phyloP scores from a whole-genome alignment of 2,329 filamentous ascomycete species.

The Aspergillus carbonarius region DNA sequence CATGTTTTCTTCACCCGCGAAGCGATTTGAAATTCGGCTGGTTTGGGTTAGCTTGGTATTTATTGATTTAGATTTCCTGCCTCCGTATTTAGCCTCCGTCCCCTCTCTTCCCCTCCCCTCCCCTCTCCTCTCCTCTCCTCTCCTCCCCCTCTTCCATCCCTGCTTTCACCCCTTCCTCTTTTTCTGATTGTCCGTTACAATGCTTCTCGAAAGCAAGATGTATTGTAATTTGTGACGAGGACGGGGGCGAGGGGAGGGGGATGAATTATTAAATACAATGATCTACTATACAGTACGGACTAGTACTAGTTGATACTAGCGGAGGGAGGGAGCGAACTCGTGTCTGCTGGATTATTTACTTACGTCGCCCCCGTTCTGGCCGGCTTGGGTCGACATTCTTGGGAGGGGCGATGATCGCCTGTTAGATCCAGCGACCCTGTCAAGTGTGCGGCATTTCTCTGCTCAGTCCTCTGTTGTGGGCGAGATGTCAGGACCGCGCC shows the following conservation, averaged over 20 bases:
- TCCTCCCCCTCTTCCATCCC: too few relatives aligned
- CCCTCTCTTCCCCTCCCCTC: too few relatives aligned
- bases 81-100: background rate
- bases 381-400: slow-evolving; percentile 13
- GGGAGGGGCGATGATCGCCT: slow-evolving; percentile 18
- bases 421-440: slow-evolving; percentile 17
- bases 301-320: slow-evolving; percentile 22
- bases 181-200: too few relatives aligned
- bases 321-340: slow-evolving; percentile 9
- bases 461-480: background rate
- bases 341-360: slow-evolving; percentile 10
- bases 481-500: slow-evolving; percentile 14
- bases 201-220: too few relatives aligned
- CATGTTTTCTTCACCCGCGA: background rate
- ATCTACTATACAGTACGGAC: slow-evolving; percentile 18
- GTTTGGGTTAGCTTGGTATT: background rate
- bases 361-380: slow-evolving; percentile 14
- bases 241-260: too few relatives aligned
- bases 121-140: too few relatives aligned
- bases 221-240: too few relatives aligned
- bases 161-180: background rate
- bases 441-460: slow-evolving; percentile 18
- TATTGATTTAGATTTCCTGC: background rate
- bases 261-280: slow-evolving; percentile 13
- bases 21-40: background rate